phyloP scores from a whole-genome alignment of 2,329 filamentous ascomycete species.

The Hymenoscyphus fraxineus region DNA sequence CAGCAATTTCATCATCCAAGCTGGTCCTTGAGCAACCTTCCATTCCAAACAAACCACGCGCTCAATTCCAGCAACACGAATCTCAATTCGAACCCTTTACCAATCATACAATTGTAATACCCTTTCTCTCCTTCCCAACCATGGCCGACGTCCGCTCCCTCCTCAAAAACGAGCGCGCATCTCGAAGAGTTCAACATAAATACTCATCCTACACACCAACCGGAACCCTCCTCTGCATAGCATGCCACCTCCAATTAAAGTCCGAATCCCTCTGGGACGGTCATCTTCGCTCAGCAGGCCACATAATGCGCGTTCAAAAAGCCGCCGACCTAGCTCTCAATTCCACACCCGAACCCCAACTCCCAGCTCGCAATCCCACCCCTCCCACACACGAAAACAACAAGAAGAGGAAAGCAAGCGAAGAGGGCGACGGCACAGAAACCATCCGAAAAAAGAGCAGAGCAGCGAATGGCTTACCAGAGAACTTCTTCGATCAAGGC shows the following conservation, averaged over 20 bases:
- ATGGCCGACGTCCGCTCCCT: conserved; percentile 82
- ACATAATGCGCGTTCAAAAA: conserved; percentile 39
- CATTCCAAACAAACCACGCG: neutral
- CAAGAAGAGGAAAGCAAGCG: conserved; percentile 49
- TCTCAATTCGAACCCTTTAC: neutral
- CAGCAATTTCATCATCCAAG: neutral
- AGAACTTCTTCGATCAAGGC: conserved; percentile 35
- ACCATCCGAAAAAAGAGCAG: conserved; percentile 43
- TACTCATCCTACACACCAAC: conserved; percentile 64
- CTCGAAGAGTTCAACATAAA: conserved; percentile 68
- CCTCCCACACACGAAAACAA: conserved; percentile 9
- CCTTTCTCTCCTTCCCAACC: neutral
- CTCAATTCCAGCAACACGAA: neutral
- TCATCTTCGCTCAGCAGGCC: conserved; percentile 50
- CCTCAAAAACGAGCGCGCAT: conserved; percentile 71
- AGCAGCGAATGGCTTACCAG: conserved; percentile 35
- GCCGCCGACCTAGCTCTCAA: conserved; percentile 3
- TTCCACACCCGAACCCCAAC: conserved; percentile 13
- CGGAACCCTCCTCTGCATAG: conserved; percentile 63
- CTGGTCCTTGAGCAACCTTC: neutral
- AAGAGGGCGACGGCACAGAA: conserved; percentile 38
- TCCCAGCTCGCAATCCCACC: neutral
- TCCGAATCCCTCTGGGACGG: conserved; percentile 64
- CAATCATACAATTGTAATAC: neutral
- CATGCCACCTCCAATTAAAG: conserved; percentile 63